phyloP scores from a whole-genome alignment of 2,329 filamentous ascomycete species.

The Lachnellula suecica region DNA sequence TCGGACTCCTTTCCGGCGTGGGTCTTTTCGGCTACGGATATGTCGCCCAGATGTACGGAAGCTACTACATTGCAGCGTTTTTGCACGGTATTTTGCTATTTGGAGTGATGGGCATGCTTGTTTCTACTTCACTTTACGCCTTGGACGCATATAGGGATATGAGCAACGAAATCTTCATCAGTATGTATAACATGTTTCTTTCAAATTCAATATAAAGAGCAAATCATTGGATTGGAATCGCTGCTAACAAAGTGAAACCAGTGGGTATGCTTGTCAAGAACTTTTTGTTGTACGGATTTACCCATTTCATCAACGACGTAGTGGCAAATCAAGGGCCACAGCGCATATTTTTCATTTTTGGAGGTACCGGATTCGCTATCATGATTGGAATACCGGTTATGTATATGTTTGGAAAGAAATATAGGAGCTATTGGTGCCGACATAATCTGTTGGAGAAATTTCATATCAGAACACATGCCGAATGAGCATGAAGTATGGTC shows the following conservation, averaged over 20 bases:
- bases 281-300: slow-evolving; percentile 41
- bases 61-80: slow-evolving; percentile 33
- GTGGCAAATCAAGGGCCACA: slow-evolving; percentile 34
- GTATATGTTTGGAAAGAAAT: slow-evolving; percentile 17
- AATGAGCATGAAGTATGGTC: no score
- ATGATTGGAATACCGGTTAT: slow-evolving; percentile 8
- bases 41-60: slow-evolving; percentile 22
- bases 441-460: background rate
- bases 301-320: slow-evolving; percentile 42
- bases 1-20: slow-evolving; percentile 34
- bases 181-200: background rate
- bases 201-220: background rate
- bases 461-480: background rate
- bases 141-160: slow-evolving; percentile 41
- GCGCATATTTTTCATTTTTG: slow-evolving; percentile 37
- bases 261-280: slow-evolving; percentile 44
- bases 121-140: slow-evolving; percentile 35
- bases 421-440: background rate
- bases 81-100: slow-evolving; percentile 31
- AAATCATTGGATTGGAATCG: background rate
- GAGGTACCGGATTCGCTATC: slow-evolving; percentile 19
- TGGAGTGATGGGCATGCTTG: slow-evolving; percentile 29
- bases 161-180: slow-evolving; percentile 42
- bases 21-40: slow-evolving; percentile 41
- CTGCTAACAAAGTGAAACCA: background rate